Evolutionary conservation across 139 green algal genomes (phyloP).

Genomic region (Chlorella vulgaris): DNA sequence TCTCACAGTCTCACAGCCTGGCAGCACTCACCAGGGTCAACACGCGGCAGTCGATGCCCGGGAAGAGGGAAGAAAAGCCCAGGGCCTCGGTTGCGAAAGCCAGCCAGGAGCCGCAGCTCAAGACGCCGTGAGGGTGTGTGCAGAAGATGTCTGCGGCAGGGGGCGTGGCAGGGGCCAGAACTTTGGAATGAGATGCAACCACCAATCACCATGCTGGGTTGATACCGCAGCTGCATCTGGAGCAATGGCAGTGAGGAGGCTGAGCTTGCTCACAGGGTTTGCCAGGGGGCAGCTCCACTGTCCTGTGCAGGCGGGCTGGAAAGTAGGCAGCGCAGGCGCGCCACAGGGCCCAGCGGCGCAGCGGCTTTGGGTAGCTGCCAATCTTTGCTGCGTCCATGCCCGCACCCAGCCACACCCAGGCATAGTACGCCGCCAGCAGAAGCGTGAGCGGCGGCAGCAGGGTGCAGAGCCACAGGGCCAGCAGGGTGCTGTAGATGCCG

Average conservation of each 20-base stretch:
- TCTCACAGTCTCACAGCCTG: too few species aligned
- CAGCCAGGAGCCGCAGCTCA: constrained; percentile 24
- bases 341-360: constrained; percentile 38
- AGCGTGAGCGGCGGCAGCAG: constrained; percentile 1
- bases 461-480: background rate
- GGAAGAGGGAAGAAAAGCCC: constrained; percentile 44
- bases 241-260: too few species aligned
- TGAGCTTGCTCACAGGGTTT: background rate
- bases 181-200: too few species aligned
- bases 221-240: too few species aligned
- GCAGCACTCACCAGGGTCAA: constrained; percentile 9
- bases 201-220: too few species aligned
- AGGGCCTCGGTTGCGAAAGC: constrained; percentile 31
- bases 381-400: background rate
- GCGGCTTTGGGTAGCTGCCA: constrained; percentile 13
- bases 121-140: constrained; percentile 39
- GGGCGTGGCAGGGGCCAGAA: background rate
- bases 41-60: constrained; percentile 37
- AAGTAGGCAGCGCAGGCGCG: constrained; percentile 31
- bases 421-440: background rate
- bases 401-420: background rate
- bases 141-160: constrained; percentile 33
- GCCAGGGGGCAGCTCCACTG: constrained; percentile 23
- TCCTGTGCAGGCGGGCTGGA: constrained; percentile 31
- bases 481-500: constrained; percentile 18